Evolutionary conservation across 2,329 filamentous ascomycete genomes (phyloP), one percentile per base, ranked within the genome.

Genomic region (Chaetothyriales sp.): DNA sequence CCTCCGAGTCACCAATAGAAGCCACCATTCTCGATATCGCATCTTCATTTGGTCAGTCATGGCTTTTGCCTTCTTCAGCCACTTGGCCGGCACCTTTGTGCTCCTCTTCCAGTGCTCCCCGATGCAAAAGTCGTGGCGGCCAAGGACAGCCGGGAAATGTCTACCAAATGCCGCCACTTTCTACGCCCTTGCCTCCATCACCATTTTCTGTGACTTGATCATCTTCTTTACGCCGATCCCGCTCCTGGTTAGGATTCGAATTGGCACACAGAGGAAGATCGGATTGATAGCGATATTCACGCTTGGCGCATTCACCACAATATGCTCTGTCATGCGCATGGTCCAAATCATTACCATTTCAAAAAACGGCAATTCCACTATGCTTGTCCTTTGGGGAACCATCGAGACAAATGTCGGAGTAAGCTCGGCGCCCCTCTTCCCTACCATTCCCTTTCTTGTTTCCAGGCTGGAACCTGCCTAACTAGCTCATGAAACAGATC

Each of bases 371-470:
- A 75, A 77, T 57, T 77, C 76, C 0, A 78, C 76, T 4, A 74
- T 76, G 71, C 65, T 79, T 9, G 68, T 79, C 0, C 64, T 78
- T 0, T 79, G 76, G 76, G 76, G 76, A 4, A 74, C 72, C 1
- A 74, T 79, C 51, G 76, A 79, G 60, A 75, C 78, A 62, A 78
- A 78, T 56, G 70, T 78, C 28, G 76, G 76, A 9, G 75, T 77
- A 68, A 60, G 73, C 58, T 19, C 18, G 15, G 18, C 19, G 1
- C 5, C 25, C 46, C 9, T 29, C 9, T 29, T 29, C 28, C 28
- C 28, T 29, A n/a, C n/a, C n/a, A n/a, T n/a, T n/a, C n/a, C n/a
- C 9, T 29, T 37, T 37, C 13, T 13, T 10, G 29, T 15, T 33
- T 9, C 5, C 9, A 29, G 28, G 28, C 5, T 5, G 9, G 28